Percentiles rank a stretch among this genome's conserved stretches.
These are phyloP conservation scores for Picea glauca DNA, from an alignment of 75 land plant genomes.

Conservation along the genomic window DNA sequence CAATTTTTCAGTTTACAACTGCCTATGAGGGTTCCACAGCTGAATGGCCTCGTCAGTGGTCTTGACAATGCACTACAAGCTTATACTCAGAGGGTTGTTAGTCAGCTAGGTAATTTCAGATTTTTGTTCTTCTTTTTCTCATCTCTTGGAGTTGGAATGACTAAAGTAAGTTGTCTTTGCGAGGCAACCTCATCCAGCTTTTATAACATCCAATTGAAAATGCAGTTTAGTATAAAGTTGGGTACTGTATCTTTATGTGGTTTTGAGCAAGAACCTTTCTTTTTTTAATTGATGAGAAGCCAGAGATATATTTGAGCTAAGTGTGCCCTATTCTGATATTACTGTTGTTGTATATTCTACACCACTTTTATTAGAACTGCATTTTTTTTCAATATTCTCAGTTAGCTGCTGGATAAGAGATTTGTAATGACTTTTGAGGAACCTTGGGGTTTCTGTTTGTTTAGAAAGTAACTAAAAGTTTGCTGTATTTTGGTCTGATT, in stretches of 20 bases:
- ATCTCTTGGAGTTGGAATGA: not conserved
- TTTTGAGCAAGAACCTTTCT: not conserved
- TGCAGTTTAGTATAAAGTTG: not conserved
- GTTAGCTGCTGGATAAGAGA: not conserved
- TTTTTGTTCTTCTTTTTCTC: not conserved
- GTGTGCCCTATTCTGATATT: not conserved
- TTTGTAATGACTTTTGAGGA: not conserved
- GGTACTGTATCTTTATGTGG: not conserved
- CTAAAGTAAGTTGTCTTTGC: not conserved
- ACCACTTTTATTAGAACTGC: not conserved
- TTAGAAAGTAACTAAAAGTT: not conserved
- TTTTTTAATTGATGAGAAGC: not conserved
- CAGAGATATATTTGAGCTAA: not conserved
- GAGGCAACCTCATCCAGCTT: not conserved
- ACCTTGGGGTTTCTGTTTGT: not conserved
- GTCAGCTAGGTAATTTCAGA: constrained; percentile 52
- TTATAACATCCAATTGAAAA: not conserved
- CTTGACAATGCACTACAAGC: constrained; percentile 89
- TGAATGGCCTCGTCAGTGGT: constrained; percentile 72
- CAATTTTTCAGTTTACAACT: constrained; percentile 89
- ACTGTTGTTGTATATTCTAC: not conserved
- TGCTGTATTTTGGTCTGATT: not conserved
- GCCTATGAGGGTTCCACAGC: constrained; percentile 75
- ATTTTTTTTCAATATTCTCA: not conserved
- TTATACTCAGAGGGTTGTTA: constrained; percentile 62